Evolutionary conservation across 2,329 filamentous ascomycete species (phyloP).

Genomic region (Helicocarpus griseus): DNA sequence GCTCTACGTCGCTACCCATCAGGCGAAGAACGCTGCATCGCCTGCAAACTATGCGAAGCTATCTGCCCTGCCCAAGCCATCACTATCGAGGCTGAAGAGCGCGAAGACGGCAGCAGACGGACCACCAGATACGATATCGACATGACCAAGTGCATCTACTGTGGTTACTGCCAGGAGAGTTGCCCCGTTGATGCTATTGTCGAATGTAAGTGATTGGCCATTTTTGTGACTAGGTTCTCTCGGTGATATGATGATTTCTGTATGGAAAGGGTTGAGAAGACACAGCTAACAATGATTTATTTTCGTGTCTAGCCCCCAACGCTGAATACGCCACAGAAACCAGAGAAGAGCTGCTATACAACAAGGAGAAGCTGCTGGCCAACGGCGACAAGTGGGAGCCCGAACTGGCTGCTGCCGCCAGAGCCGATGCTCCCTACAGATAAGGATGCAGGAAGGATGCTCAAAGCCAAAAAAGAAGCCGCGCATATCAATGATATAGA

Average conservation of each 20-base stretch:
- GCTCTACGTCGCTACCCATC: conserved; percentile 92
- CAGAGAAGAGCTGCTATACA: conserved; percentile 91
- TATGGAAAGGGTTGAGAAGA: background rate
- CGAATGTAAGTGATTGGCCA: conserved; percentile 43
- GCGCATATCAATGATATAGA: background rate
- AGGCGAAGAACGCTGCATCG: conserved; percentile 97
- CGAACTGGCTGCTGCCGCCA: conserved; percentile 82
- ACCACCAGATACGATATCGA: conserved; percentile 98
- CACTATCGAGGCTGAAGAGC: conserved; percentile 97
- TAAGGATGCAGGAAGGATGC: conserved; percentile 34
- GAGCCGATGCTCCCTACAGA: conserved; percentile 87
- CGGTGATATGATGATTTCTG: background rate
- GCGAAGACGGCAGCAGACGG: conserved; percentile 85
- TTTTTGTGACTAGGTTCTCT: too few species aligned
- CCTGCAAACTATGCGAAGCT: conserved; percentile 98
- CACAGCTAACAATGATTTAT: background rate
- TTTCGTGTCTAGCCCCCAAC: conserved; percentile 47
- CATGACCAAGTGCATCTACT: conserved; percentile 99
- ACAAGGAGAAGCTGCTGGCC: conserved; percentile 86
- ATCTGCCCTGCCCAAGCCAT: conserved; percentile 97
- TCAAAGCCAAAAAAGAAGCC: conserved; percentile 5
- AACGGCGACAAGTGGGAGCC: conserved; percentile 98
- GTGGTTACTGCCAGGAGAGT: conserved; percentile 97
- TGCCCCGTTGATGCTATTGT: conserved; percentile 96
- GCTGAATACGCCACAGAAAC: conserved; percentile 67